Conservation (phyloP, 2,329 filamentous ascomycete species). For the Cryphonectria radicalis region DNA sequence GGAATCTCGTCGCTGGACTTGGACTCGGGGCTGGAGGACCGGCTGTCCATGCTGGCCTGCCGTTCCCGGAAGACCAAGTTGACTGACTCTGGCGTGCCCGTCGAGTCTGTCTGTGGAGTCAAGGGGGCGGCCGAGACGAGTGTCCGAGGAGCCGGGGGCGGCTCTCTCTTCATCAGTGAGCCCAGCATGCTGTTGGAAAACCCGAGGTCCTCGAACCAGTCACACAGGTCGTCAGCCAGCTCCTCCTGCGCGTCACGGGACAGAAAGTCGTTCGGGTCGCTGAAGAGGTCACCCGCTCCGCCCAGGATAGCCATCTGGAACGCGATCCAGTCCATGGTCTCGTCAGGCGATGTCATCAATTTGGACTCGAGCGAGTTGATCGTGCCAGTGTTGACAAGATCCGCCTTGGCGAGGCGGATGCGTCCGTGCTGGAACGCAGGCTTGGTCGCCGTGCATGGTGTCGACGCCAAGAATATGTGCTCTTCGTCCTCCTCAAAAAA, state of each 20-base stretch:
- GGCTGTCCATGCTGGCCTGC: conserved; percentile 23
- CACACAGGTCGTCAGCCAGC: conserved; percentile 48
- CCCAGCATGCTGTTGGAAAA: conserved; percentile 47
- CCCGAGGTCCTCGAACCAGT: conserved; percentile 58
- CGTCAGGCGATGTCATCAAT: conserved; percentile 48
- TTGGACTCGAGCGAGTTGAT: conserved; percentile 33
- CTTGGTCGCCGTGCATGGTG: conserved; percentile 53
- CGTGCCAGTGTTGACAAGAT: conserved; percentile 37
- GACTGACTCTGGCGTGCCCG: conserved; percentile 20
- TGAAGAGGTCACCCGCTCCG: conserved; percentile 56
- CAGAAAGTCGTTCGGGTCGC: conserved; percentile 47
- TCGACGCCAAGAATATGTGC: conserved; percentile 52
- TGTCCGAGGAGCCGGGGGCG: background rate
- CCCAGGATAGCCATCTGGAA: conserved; percentile 69
- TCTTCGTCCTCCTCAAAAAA: conserved; percentile 41
- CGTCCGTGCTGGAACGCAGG: conserved; percentile 59
- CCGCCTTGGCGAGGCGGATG: conserved; percentile 55
- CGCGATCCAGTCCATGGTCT: conserved; percentile 64
- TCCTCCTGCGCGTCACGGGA: conserved; percentile 34
- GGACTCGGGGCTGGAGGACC: conserved; percentile 17
- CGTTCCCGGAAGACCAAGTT: conserved; percentile 20
- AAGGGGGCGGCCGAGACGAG: background rate
- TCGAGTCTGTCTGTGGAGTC: background rate
- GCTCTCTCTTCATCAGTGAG: conserved; percentile 37
- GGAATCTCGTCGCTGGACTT: conserved; percentile 28